These are phyloP conservation scores for Raphanus raphanistrum DNA, from an alignment of 345 rosid genomes.

Conservation along the genomic window DNA sequence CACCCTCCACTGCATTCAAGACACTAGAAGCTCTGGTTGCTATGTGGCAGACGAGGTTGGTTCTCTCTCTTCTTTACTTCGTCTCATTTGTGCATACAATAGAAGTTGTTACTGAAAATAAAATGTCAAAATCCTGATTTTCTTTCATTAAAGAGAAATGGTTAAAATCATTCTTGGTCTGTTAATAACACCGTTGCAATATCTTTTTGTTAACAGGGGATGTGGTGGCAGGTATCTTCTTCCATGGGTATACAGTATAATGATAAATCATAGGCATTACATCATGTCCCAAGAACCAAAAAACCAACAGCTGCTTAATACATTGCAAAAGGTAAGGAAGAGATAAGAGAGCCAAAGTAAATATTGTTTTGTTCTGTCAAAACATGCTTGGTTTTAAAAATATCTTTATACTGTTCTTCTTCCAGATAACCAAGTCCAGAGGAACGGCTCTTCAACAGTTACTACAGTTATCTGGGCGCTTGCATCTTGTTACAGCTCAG, in stretches of 20 bases:
- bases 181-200: neutral
- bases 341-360: neutral
- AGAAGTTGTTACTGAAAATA: neutral
- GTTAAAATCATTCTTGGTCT: neutral
- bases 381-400: neutral
- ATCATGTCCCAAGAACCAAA: conserved; percentile 54
- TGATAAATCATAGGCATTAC: conserved; percentile 65
- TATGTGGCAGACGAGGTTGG: conserved; percentile 86
- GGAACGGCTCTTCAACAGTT: conserved; percentile 62
- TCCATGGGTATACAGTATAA: conserved; percentile 77
- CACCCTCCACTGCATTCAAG: conserved; percentile 58
- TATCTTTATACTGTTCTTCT: conserved; percentile 31
- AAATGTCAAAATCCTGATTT: neutral
- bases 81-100: conserved; percentile 6
- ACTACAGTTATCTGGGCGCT: conserved; percentile 77
- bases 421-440: conserved; percentile 62
- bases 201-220: conserved; percentile 50
- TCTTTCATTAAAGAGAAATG: neutral
- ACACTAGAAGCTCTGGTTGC: conserved; percentile 64
- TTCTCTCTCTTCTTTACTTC: conserved; percentile 13
- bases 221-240: conserved; percentile 54
- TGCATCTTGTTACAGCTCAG: conserved; percentile 79
- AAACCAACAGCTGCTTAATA: conserved; percentile 48
- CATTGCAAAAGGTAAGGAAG: conserved; percentile 62
- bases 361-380: conserved; percentile 10